Percentiles rank a stretch among this genome's conserved stretches.
These are phyloP conservation scores for Aureobasidium uvarum DNA, from an alignment of 2,329 filamentous ascomycete genomes.

Conservation along the genomic window DNA sequence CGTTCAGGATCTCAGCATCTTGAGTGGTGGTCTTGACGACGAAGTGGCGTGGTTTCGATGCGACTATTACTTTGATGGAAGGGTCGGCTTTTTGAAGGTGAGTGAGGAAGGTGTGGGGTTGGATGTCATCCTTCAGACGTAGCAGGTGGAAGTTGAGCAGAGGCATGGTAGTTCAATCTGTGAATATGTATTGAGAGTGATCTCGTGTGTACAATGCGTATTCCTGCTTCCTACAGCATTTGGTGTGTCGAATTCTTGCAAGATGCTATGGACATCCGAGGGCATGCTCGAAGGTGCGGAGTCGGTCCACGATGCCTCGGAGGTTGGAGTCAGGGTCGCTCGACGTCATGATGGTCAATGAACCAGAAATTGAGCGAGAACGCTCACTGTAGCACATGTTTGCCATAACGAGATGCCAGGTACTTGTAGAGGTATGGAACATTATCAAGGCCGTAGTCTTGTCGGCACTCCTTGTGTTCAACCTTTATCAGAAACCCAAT, in stretches of 20 bases:
- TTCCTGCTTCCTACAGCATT: not conserved
- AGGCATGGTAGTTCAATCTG: slow-evolving; percentile 44
- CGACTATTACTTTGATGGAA: slow-evolving; percentile 44
- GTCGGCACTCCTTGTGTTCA: not conserved
- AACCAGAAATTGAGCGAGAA: too few relatives aligned
- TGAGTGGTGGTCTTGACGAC: slow-evolving; percentile 49
- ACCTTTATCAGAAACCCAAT: not conserved
- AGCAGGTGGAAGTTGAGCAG: slow-evolving; percentile 51
- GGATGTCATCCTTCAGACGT: slow-evolving; percentile 39
- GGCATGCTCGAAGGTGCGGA: slow-evolving; percentile 11
- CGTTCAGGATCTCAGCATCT: slow-evolving; percentile 45
- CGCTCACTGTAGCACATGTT: too few relatives aligned
- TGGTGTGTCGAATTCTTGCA: not conserved
- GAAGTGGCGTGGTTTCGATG: slow-evolving; percentile 49
- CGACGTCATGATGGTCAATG: slow-evolving; percentile 1
- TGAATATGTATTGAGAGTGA: not conserved
- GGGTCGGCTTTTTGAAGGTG: slow-evolving; percentile 38
- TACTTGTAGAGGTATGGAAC: too few relatives aligned
- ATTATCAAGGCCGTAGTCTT: too few relatives aligned
- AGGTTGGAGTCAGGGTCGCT: slow-evolving; percentile 7
- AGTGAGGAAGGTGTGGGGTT: slow-evolving; percentile 44
- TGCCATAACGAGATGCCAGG: too few relatives aligned
- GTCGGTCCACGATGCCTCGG: slow-evolving; percentile 12
- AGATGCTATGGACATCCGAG: slow-evolving; percentile 10
- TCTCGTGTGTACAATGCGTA: not conserved